Base-by-base conservation (phyloP, 441 rosid species). In the Populus hybrid region DNA sequence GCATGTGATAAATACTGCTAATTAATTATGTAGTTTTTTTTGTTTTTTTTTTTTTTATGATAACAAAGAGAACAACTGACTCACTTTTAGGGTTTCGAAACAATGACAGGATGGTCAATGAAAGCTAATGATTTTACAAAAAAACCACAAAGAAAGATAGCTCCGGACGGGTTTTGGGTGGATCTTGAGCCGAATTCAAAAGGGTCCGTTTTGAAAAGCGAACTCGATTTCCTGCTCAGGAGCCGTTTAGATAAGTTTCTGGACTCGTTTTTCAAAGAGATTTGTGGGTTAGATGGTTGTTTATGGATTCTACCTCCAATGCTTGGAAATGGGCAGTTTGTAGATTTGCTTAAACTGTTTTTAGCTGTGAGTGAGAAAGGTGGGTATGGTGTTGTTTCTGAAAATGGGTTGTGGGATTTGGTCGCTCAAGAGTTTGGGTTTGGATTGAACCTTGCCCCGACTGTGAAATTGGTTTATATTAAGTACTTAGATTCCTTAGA, bases 51-150 rank as follows among this genome's bases (percentile, higher is more conserved):
- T 71, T 38, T n/a, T n/a, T n/a, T n/a, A 56, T 68, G 83, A 69
- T 73, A 78, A 73, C 63, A 42, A 76, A 50, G 31, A 24, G 80
- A 68, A 38, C n/a, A n/a, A 38, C 64, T 67, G 28, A 75, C 78
- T 73, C 80, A 80, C 82, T 81, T 84, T 71, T 84, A 89, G 92
- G 77, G 65, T 87, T 88, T 79, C 71, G 78, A 38, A 63, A 71
- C 79, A 77, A 90, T 93, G 95, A 91, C 94, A 80, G 95, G 95
- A 50, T 91, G 92, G 89, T 86, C 92, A 79, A 86, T 78, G 84
- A 75, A 82, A 77, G 85, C 79, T 38, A 69, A 28, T 75, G 90
- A 84, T 86, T 73, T 63, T 78, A 28, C 53, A 38, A 74, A 70
- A 75, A 71, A 65, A 74, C 40, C 84, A 20, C 81, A 33, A 18